Base-by-base conservation (phyloP, 1,284 basidiomycete genomes). In the Ustilago xerochloae region DNA sequence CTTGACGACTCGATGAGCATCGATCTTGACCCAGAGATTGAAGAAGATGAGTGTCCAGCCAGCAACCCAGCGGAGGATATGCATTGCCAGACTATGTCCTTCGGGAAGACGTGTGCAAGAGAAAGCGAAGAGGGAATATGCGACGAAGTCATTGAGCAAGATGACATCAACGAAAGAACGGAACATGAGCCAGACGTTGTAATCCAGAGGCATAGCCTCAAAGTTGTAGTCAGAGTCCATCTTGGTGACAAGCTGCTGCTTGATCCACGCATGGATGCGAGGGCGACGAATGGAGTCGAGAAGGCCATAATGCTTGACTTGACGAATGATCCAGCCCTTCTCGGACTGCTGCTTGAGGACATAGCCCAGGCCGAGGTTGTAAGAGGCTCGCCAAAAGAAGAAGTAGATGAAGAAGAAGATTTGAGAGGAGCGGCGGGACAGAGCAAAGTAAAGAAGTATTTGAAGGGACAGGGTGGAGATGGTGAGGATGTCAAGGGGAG, bases 11-110 rank as follows among this genome's bases (percentile, higher is more conserved):
- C 93, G 89, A 85, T 99, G 96, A 0, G 96, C 96, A 81, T 99
- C 96, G 13, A 93, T 91, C 86, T 99, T 99, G 77, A 99, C 95
- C 94, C 96, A 99, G 35, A 97, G 88, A 85, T 99, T 99, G 88
- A 99, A 98, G 38, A 89, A 88, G 81, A 99, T 94, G 33, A 99
- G 87, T 0, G 89, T 88, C 77, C 93, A 86, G 13, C 97, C 96
- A 13, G 90, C 90, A 43, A 92, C 84, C 94, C 96, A 98, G 75
- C 93, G 90, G 84, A 94, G 88, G 53, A 92, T 84, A 83, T 97
- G 94, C 47, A 93, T 88, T 16, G 88, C 84, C 35, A 89, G 71
- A 2, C 92, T 92, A 47, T 97, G 89, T 41, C 89, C 91, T 46
- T 90, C 78, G 9, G 88, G 2, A 92, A 94, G 48, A 92, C 90